Base-by-base conservation (phyloP, 805 yeast genomes). In the Sugiyamaella chiloensis region DNA sequence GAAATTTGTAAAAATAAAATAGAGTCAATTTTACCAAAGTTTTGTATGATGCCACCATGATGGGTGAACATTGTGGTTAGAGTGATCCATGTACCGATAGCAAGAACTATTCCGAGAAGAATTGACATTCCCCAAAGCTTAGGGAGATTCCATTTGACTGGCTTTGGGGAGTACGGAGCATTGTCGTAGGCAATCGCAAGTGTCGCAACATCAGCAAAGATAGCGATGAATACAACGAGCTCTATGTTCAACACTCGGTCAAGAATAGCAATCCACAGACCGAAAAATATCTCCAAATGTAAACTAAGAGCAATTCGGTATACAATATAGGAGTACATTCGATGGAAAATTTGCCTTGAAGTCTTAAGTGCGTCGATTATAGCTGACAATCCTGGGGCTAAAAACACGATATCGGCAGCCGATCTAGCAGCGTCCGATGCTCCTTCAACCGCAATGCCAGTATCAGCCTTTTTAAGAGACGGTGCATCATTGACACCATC, bases 291-390 rank as follows among this genome's bases (percentile, higher is more conserved):
- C 76, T 89, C 96, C 79, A 88, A 83, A 76, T 88, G 96, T 67
- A 88, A 79, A 55, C 96, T 89, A 69, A 88, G 76, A 68, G 96
- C 96, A 72, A 89, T 89, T 80, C 96, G 90, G 90, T 89, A 89
- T 65, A 88, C 96, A 75, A 89, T 96, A 74, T 89, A 89, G 62
- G 96, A 81, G 82, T 89, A 88, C 96, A 89, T 89, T 79, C 96
- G 85, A 90, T 89, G 96, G 95, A 87, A 87, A 83, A 87, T 87
- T 75, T 87, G 95, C 75, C 96, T 80, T 57, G 96, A 87, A 65
- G 96, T 88, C 83, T 89, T 89, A 26, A 76, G 65, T 52, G 81
- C 81, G 66, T 76, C 81, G 63, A 77, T 76, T 58, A 76, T 76
- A 50, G 81, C 80, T 62, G 80, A 75, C 60, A 76, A 71, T 73